phyloP scores from a whole-genome alignment of 331 rosid species.

The Pyrus hybrid region DNA sequence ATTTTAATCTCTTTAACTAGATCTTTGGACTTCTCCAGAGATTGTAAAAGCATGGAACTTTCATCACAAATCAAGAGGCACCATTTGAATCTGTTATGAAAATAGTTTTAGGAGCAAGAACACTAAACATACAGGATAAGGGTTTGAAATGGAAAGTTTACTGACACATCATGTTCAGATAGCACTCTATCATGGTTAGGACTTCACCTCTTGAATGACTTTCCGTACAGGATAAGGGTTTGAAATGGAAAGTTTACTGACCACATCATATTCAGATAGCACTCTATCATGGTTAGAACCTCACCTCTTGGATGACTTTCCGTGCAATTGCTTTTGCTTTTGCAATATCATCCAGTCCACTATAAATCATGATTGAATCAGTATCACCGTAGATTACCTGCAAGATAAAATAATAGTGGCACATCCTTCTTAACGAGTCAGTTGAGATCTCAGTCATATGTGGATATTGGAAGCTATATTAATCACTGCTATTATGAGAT shows the following conservation, averaged over 20 bases:
- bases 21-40: neutral
- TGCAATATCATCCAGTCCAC: constrained; percentile 80
- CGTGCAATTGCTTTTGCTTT: constrained; percentile 72
- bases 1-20: neutral
- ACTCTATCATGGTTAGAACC: constrained; percentile 13
- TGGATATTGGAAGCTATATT: neutral
- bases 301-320: constrained; percentile 90
- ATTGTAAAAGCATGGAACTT: neutral
- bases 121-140: neutral
- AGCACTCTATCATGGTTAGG: constrained; percentile 9
- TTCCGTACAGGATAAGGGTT: constrained; percentile 14
- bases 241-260: constrained; percentile 1
- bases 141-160: constrained; percentile 8
- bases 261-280: neutral
- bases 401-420: constrained; percentile 18
- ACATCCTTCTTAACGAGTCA: constrained; percentile 8
- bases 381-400: constrained; percentile 97
- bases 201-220: constrained; percentile 82
- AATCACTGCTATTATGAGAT: neutral
- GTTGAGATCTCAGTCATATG: neutral
- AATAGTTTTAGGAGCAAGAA: neutral
- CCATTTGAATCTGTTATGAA: neutral
- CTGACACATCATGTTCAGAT: neutral
- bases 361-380: constrained; percentile 94
- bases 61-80: neutral